Percentiles rank a stretch among this genome's conserved stretches.
phyloP scores from a whole-genome alignment of 1,284 basidiomycete species.

The Sanghuangporus baumii region DNA sequence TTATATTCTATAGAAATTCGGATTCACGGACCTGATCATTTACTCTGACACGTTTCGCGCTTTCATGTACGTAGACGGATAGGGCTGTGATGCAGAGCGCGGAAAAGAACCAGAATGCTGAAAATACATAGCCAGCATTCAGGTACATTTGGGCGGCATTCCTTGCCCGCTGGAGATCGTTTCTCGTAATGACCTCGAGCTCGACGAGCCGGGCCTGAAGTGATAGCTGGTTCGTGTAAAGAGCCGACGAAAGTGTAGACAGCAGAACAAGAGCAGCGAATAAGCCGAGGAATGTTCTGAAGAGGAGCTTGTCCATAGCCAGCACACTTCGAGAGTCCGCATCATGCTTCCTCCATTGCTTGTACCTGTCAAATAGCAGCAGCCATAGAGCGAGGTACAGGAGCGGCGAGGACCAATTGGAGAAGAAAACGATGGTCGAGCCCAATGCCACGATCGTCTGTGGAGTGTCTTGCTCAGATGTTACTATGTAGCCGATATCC shows the following conservation, averaged over 20 bases:
- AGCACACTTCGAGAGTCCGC: background rate
- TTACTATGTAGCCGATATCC: slow-evolving; percentile 2
- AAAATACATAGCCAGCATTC: background rate
- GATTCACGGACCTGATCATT: background rate
- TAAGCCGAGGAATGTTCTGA: background rate
- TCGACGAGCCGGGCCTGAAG: background rate
- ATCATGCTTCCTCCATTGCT: background rate
- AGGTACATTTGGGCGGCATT: background rate
- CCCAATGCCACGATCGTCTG: background rate
- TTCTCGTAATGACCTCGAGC: background rate
- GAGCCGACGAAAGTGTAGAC: background rate
- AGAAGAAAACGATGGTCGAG: background rate
- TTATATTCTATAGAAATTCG: background rate
- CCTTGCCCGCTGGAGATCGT: background rate
- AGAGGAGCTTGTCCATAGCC: background rate
- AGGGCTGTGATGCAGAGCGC: background rate
- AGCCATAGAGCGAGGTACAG: slow-evolving; percentile 1
- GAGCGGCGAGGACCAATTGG: slow-evolving; percentile 9
- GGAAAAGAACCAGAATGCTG: background rate
- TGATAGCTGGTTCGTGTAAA: background rate
- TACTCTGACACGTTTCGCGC: background rate
- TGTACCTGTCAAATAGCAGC: background rate
- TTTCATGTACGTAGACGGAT: background rate
- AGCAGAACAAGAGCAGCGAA: background rate
- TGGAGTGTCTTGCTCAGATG: background rate